Conservation (phyloP, 2,329 filamentous ascomycete genomes). For the Kalaharituber pfeilii region DNA sequence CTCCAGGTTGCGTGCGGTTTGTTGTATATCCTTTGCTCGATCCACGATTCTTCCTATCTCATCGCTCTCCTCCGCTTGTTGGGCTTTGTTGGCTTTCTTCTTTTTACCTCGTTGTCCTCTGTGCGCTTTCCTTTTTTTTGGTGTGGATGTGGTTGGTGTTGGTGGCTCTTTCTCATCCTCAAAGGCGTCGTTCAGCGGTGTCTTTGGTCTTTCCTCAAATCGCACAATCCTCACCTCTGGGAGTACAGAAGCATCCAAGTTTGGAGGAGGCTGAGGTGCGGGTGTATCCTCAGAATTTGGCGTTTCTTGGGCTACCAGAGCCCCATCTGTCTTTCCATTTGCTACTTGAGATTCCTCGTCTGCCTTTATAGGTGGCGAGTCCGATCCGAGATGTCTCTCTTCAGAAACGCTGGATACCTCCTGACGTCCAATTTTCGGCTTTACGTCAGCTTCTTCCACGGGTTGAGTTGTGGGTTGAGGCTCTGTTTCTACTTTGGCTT, state of each 20-base stretch:
- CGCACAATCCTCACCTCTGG: neutral
- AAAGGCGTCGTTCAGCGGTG: neutral
- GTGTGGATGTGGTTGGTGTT: conserved; percentile 22
- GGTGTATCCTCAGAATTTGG: no score
- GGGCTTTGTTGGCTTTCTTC: conserved; percentile 38
- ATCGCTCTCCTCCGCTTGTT: conserved; percentile 37
- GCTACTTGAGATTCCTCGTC: no score
- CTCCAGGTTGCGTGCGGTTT: neutral
- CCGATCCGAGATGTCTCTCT: no score
- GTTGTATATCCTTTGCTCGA: neutral
- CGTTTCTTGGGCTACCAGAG: no score
- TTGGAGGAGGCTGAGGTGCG: no score
- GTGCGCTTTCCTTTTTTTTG: conserved; percentile 50
- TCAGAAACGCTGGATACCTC: no score
- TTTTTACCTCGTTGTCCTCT: conserved; percentile 56
- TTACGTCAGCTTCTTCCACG: no score
- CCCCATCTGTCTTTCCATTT: no score
- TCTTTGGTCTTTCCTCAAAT: neutral
- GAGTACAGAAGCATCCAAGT: no score
- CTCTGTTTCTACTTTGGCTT: neutral
- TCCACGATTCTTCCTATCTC: neutral
- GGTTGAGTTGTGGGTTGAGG: no score
- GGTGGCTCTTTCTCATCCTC: conserved; percentile 18
- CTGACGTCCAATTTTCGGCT: no score
- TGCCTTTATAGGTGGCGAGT: no score